Percentiles rank a stretch among this genome's conserved stretches.
These are phyloP conservation scores for Catenaria anguillulae DNA, from an alignment of 371 early-diverging fungal species.

Conservation along the genomic window DNA sequence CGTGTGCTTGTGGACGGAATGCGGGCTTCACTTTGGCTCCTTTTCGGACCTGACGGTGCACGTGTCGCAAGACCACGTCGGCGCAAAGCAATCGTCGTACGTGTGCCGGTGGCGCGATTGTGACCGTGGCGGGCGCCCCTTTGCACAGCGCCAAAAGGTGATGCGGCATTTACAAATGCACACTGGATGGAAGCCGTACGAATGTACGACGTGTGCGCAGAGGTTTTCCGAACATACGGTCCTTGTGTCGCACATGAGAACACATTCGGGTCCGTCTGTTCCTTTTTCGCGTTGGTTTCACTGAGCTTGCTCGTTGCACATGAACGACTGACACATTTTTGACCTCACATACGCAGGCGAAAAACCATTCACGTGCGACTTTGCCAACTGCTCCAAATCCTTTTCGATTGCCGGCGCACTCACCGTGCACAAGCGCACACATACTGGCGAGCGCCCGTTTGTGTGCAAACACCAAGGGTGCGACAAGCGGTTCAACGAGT, in stretches of 20 bases:
- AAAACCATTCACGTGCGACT: constrained; percentile 62
- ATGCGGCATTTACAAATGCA: constrained; percentile 77
- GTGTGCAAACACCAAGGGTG: constrained; percentile 55
- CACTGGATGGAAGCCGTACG: constrained; percentile 50
- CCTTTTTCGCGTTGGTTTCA: too few relatives aligned
- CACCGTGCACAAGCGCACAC: constrained; percentile 49
- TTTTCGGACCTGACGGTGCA: constrained; percentile 55
- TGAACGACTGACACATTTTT: too few relatives aligned
- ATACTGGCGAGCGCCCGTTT: constrained; percentile 59
- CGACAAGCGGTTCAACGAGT: constrained; percentile 53
- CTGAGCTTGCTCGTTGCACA: too few relatives aligned
- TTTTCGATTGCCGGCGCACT: constrained; percentile 60
- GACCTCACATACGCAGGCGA: constrained; percentile 55
- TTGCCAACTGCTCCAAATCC: constrained; percentile 40
- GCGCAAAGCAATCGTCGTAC: constrained; percentile 50
- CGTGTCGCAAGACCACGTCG: constrained; percentile 58
- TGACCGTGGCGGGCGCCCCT: constrained; percentile 44
- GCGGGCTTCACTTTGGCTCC: constrained; percentile 31
- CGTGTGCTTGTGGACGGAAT: constrained; percentile 44
- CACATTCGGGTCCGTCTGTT: constrained; percentile 15
- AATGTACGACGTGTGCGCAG: constrained; percentile 57
- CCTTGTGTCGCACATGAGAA: constrained; percentile 66
- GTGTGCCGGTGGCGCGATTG: constrained; percentile 68
- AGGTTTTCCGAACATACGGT: constrained; percentile 67
- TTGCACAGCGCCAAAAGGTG: constrained; percentile 61